These are phyloP conservation scores for Globisporangium cederbergense DNA, from an alignment of 352 stramenopile genomes.

Conservation along the genomic window DNA sequence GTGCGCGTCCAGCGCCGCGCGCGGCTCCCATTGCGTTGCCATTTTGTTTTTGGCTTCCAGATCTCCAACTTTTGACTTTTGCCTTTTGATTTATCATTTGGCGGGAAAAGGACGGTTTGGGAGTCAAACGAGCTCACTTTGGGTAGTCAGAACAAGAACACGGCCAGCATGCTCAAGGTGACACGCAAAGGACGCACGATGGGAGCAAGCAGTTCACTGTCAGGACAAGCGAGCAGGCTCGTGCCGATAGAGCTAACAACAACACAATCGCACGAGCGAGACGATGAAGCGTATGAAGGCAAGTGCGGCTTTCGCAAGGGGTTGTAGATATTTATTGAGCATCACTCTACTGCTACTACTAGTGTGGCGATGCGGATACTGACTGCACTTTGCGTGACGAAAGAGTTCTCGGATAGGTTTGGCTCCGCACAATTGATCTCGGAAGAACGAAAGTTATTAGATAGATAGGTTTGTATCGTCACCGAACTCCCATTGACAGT, in stretches of 20 bases:
- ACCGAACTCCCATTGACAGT: conserved; percentile 34
- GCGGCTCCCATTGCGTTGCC: conserved; percentile 8
- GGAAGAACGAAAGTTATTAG: conserved; percentile 90
- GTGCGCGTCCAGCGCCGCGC: conserved; percentile 33
- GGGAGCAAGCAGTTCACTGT: too few relatives aligned
- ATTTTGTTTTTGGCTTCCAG: not conserved
- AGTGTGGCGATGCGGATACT: too few relatives aligned
- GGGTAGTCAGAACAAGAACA: not conserved
- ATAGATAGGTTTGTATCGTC: conserved; percentile 69
- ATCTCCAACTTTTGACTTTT: not conserved
- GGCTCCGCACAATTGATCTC: conserved; percentile 34
- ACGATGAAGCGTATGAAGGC: too few relatives aligned
- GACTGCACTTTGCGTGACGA: not conserved
- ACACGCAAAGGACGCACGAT: too few relatives aligned
- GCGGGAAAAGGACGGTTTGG: not conserved
- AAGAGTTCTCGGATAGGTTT: conserved; percentile 18
- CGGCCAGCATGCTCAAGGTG: too few relatives aligned
- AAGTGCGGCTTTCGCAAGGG: too few relatives aligned
- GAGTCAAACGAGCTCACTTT: not conserved
- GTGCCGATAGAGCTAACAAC: too few relatives aligned
- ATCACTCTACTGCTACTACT: too few relatives aligned
- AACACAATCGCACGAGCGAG: too few relatives aligned
- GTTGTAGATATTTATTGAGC: too few relatives aligned
- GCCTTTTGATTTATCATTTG: not conserved
- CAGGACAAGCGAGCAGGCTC: too few relatives aligned